These are phyloP conservation scores for Acanthamoeba sp. DNA, from an alignment of 208 protist genomes.

Conservation along the genomic window DNA sequence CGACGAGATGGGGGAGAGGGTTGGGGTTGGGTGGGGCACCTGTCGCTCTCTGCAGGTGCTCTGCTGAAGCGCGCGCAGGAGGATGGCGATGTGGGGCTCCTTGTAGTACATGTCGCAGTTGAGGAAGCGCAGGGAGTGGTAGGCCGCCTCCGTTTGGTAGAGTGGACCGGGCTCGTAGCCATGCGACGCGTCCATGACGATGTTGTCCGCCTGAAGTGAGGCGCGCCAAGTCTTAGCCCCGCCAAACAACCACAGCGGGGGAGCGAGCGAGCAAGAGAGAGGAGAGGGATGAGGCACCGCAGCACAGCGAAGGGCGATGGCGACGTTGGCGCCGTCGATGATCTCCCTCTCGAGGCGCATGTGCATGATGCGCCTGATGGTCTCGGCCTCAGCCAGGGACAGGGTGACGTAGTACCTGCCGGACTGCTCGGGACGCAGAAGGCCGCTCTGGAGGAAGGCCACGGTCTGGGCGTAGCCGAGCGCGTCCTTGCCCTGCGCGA, in stretches of 20 bases:
- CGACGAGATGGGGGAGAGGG: no score
- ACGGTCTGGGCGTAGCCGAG: neutral
- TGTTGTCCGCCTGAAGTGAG: constrained; percentile 42
- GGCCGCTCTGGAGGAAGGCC: constrained; percentile 52
- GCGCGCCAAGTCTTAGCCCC: no score
- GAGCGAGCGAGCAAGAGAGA: neutral
- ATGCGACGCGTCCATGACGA: constrained; percentile 60
- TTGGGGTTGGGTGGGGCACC: no score
- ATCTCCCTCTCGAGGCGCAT: constrained; percentile 70
- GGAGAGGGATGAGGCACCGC: neutral
- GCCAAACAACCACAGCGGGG: neutral
- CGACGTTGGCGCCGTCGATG: constrained; percentile 55
- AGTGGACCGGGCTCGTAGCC: constrained; percentile 3
- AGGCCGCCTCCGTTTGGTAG: constrained; percentile 60
- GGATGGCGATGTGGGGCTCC: constrained; percentile 60
- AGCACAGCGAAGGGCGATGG: constrained; percentile 31
- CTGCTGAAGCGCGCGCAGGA: constrained; percentile 24
- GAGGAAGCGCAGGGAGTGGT: constrained; percentile 67
- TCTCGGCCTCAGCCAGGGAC: constrained; percentile 89
- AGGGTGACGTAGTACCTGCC: constrained; percentile 84
- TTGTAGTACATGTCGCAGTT: constrained; percentile 74
- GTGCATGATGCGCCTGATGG: constrained; percentile 88
- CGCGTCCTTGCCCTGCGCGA: neutral
- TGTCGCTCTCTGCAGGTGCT: constrained; percentile 52
- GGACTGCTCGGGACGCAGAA: constrained; percentile 4